Evolutionary conservation across 768 basidiomycete genomes (phyloP).

Genomic region (Mycena vitilis): DNA sequence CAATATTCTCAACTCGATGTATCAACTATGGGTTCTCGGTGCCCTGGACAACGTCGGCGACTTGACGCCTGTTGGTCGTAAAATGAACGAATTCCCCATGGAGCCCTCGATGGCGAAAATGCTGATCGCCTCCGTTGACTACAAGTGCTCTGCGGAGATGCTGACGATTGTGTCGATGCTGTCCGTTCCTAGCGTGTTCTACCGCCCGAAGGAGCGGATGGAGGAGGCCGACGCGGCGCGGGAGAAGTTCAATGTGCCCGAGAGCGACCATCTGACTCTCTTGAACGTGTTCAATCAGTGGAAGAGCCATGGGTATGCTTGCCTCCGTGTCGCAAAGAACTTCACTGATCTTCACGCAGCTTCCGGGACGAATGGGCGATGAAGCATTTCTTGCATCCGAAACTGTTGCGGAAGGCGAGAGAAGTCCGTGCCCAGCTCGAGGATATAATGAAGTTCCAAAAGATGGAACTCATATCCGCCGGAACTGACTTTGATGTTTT

Average conservation of each 20-base stretch:
- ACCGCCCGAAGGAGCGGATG: conserved; percentile 95
- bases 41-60: conserved; percentile 98
- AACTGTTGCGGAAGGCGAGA: conserved; percentile 91
- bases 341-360: conserved; percentile 50
- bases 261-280: conserved; percentile 96
- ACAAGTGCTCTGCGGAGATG: conserved; percentile 95
- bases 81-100: conserved; percentile 99
- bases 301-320: conserved; percentile 88
- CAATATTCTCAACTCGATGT: conserved; percentile 99
- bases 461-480: conserved; percentile 91
- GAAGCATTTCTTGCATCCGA: conserved; percentile 96
- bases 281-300: conserved; percentile 98
- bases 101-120: conserved; percentile 99
- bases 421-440: conserved; percentile 97
- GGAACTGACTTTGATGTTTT: conserved; percentile 97
- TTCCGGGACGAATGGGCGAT: conserved; percentile 95
- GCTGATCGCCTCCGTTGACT: conserved; percentile 95
- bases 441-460: conserved; percentile 99
- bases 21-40: conserved; percentile 98
- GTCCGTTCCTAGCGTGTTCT: conserved; percentile 97
- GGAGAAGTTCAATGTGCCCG: conserved; percentile 98
- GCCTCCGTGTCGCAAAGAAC: conserved; percentile 40
- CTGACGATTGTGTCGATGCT: conserved; percentile 99
- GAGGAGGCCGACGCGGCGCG: conserved; percentile 98
- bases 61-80: conserved; percentile 89